Evolutionary conservation across 495 filamentous ascomycete species (phyloP), one percentile per base, ranked within the genome.

Genomic region (Daldinia vernicosa): DNA sequence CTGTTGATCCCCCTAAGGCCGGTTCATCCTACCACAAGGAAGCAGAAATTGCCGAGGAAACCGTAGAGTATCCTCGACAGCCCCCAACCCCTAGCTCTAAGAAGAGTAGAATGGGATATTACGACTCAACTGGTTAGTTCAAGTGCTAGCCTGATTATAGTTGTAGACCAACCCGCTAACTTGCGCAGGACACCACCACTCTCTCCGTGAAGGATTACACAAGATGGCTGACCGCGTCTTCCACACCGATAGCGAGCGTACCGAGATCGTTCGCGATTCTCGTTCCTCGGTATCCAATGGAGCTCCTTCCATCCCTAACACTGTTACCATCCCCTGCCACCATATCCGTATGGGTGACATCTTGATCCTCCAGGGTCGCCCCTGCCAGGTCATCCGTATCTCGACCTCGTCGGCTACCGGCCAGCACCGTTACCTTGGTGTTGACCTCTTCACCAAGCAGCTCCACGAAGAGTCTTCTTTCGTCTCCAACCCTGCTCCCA

Each of bases 371-470:
- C 95, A 99, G 88, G 94, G 95, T 81, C 96, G 95, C 73, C 95
- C 96, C 69, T 98, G 95, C 92, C 95, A 98, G 89, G 95, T 99
- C 80, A 99, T 99, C 88, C 94, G 94, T 77, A 98, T 99, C 90
- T 96, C 93, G 73, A 96, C 94, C 83, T 98, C 96, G 63, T 89
- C 92, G 70, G 94, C 97, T 86, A 99, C 95, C 51, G 95, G 96
- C 80, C 95, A 99, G 89, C 93, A 98, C 88, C 93, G 95, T 80
- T 99, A 98, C 90, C 92, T 98, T 62, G 95, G 95, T 87, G 95
- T 99, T 70, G 95, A 99, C 84, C 92, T 99, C 76, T 99, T 99
- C 93, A 84, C 82, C 32, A 95, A 97, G 89, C 92, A 98, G 85
- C 90, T 99, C 60, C 94, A 98, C 82, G 95, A 99, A 85, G 95